phyloP scores from a whole-genome alignment of 495 filamentous ascomycete species.

The Aspergillus asperescens region DNA sequence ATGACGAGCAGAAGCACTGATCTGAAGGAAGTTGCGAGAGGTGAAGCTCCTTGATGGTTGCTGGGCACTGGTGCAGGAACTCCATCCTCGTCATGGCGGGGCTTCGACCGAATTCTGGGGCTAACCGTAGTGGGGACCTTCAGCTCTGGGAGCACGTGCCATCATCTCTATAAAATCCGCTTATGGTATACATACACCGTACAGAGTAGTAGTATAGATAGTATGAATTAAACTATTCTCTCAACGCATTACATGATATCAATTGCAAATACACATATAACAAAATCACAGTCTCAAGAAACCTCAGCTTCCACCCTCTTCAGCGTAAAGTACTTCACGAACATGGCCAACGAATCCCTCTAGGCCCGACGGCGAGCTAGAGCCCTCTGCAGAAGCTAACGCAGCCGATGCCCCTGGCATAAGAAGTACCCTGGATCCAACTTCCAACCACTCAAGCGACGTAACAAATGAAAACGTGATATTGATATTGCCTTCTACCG shows the following conservation, averaged over 20 bases:
- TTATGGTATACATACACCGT: neutral
- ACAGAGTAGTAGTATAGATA: too few relatives aligned
- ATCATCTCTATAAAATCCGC: neutral
- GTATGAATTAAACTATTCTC: too few relatives aligned
- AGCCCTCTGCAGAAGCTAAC: slow-evolving; percentile 27
- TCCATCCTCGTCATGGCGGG: neutral
- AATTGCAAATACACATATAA: neutral
- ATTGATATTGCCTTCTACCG: slow-evolving; percentile 42
- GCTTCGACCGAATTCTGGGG: neutral
- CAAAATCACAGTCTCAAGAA: neutral
- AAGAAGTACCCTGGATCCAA: slow-evolving; percentile 72
- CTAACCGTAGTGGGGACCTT: neutral
- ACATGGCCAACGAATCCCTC: slow-evolving; percentile 48
- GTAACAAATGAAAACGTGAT: slow-evolving; percentile 72
- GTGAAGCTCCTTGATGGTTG: neutral
- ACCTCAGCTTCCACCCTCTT: slow-evolving; percentile 2
- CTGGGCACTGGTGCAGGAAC: slow-evolving; percentile 8
- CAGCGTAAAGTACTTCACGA: slow-evolving; percentile 31
- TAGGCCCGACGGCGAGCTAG: slow-evolving; percentile 30
- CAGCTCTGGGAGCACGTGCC: neutral
- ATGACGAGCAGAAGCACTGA: neutral
- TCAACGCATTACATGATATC: too few relatives aligned
- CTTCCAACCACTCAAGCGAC: slow-evolving; percentile 78
- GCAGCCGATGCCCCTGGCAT: slow-evolving; percentile 54
- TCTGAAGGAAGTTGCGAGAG: neutral